A percentile compares a stretch with the other conserved stretches of the same genome.
Conservation (phyloP, 805 yeast species). For the Cyberlindnera mississippiensis region DNA sequence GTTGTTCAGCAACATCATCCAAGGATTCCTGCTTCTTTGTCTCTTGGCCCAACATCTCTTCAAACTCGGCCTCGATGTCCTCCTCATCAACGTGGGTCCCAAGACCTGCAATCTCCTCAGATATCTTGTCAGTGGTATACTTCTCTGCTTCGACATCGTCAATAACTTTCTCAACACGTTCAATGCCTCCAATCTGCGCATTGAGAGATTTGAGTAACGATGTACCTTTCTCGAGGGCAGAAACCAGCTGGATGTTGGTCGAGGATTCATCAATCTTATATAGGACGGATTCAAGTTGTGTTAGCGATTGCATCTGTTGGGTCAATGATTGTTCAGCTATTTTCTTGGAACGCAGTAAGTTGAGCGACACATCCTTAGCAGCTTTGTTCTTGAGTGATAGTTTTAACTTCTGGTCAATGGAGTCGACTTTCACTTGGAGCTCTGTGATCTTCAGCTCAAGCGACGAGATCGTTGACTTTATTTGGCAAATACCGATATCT, state of each 20-base stretch:
- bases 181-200: slow-evolving; percentile 39
- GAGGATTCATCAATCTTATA: slow-evolving; percentile 41
- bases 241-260: slow-evolving; percentile 36
- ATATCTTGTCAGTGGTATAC: slow-evolving; percentile 36
- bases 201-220: slow-evolving; percentile 36
- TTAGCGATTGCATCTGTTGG: slow-evolving; percentile 30
- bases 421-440: slow-evolving; percentile 20
- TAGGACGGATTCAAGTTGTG: slow-evolving; percentile 36
- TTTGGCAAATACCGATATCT: slow-evolving; percentile 31
- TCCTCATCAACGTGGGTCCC: slow-evolving; percentile 23
- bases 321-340: slow-evolving; percentile 33
- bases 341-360: slow-evolving; percentile 32
- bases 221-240: slow-evolving; percentile 35
- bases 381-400: slow-evolving; percentile 21
- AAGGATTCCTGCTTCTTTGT: slow-evolving; percentile 5
- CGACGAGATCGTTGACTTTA: slow-evolving; percentile 28
- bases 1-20: slow-evolving; percentile 22
- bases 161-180: slow-evolving; percentile 38
- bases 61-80: slow-evolving; percentile 34
- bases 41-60: slow-evolving; percentile 28
- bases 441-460: slow-evolving; percentile 24
- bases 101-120: slow-evolving; percentile 29
- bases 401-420: slow-evolving; percentile 16
- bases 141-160: slow-evolving; percentile 38
- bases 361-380: slow-evolving; percentile 29